Evolutionary conservation across 2,329 filamentous ascomycete species (phyloP).

Genomic region (Trichoderma atrobrunneum): DNA sequence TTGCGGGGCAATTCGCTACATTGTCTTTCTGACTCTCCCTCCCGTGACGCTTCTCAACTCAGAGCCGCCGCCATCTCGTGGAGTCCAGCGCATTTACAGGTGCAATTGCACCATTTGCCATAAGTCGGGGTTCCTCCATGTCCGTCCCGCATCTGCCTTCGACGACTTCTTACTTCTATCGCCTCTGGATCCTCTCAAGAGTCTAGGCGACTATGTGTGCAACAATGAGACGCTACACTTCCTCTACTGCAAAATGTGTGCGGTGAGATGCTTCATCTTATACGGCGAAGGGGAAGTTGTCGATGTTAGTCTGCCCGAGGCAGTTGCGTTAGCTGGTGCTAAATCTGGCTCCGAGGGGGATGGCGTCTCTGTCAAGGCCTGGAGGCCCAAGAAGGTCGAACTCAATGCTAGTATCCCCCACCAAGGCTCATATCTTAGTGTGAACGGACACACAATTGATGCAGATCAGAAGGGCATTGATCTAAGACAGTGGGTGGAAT

Average conservation of each 20-base stretch:
- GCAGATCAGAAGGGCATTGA: slow-evolving; percentile 38
- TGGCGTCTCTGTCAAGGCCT: slow-evolving; percentile 29
- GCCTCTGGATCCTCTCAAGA: slow-evolving; percentile 36
- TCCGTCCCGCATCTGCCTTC: slow-evolving; percentile 34
- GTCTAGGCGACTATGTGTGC: slow-evolving; percentile 42
- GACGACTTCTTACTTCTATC: slow-evolving; percentile 48
- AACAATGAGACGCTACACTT: slow-evolving; percentile 35
- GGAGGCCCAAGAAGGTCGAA: slow-evolving; percentile 29
- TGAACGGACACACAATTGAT: slow-evolving; percentile 40
- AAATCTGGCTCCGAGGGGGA: background rate
- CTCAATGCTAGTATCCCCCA: slow-evolving; percentile 17
- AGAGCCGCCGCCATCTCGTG: slow-evolving; percentile 21
- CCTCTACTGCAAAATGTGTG: slow-evolving; percentile 48
- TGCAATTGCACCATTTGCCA: slow-evolving; percentile 52
- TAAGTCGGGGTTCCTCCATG: slow-evolving; percentile 47
- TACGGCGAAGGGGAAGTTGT: slow-evolving; percentile 33
- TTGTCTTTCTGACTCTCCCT: slow-evolving; percentile 43
- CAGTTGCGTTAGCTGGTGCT: slow-evolving; percentile 16
- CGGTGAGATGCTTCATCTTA: slow-evolving; percentile 43
- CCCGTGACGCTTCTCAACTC: slow-evolving; percentile 19
- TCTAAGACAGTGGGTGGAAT: slow-evolving; percentile 37
- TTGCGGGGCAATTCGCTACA: slow-evolving; percentile 44
- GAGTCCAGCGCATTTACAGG: slow-evolving; percentile 30
- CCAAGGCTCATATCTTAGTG: slow-evolving; percentile 34
- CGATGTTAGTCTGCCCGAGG: slow-evolving; percentile 24